Conservation (phyloP, 441 rosid genomes). For the Metrosideros polymorpha region DNA sequence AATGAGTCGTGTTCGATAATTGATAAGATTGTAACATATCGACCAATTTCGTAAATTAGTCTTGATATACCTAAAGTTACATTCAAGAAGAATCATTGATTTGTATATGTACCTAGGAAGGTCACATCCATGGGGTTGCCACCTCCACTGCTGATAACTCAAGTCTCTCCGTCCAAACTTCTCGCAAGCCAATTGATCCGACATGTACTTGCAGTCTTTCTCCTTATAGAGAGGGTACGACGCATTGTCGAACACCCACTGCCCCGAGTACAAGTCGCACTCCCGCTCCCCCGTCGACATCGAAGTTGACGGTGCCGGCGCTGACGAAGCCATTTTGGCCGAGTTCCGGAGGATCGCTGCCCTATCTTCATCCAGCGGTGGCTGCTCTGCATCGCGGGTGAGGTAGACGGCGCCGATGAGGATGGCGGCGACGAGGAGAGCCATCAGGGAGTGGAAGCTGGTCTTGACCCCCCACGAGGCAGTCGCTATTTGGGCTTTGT, state of each 20-base stretch:
- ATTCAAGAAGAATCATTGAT: background rate
- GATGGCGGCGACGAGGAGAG: background rate
- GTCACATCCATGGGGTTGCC: background rate
- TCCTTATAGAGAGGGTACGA: background rate
- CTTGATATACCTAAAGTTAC: background rate
- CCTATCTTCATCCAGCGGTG: background rate
- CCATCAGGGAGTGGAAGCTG: background rate
- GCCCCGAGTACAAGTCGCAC: background rate
- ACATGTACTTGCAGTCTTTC: background rate
- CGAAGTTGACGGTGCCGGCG: background rate
- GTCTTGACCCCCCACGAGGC: background rate
- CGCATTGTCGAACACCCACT: background rate
- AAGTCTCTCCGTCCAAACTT: background rate
- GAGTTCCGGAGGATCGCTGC: background rate
- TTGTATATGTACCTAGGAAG: background rate
- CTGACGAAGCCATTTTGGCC: background rate
- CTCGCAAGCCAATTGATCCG: background rate
- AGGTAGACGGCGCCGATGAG: background rate
- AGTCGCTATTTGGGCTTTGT: background rate
- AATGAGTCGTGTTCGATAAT: background rate
- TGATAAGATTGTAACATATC: background rate
- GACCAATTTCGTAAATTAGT: background rate
- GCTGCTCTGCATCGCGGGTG: background rate
- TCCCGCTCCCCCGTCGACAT: background rate
- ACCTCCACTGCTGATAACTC: background rate